Conservation (phyloP, 768 basidiomycete genomes). For the Naematelia encephala region DNA sequence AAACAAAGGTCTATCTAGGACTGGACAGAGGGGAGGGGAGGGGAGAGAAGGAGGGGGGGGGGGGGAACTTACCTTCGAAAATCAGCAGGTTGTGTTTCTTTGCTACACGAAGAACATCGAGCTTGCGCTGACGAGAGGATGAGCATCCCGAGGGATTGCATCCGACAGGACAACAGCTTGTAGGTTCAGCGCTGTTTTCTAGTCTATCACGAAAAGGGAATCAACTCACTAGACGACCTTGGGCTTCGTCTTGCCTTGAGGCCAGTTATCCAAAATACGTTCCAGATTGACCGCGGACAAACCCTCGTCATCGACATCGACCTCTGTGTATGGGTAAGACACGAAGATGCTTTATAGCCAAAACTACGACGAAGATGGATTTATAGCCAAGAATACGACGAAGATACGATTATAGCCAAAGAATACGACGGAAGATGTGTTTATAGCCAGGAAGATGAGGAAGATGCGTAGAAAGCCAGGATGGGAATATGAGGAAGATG, state of each 20-base stretch:
- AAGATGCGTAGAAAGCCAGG: background rate
- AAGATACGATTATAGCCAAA: no score
- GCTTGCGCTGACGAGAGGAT: constrained; percentile 66
- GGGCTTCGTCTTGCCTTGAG: constrained; percentile 65
- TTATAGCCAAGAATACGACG: no score
- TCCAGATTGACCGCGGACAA: constrained; percentile 63
- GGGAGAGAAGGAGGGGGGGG: constrained; percentile 1
- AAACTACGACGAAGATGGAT: no score
- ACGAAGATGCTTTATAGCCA: no score
- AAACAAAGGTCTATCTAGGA: no score
- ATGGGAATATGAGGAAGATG: background rate
- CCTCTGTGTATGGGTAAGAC: constrained; percentile 56
- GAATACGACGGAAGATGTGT: no score
- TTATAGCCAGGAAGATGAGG: no score
- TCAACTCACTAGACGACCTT: constrained; percentile 71
- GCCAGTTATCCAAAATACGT: constrained; percentile 70
- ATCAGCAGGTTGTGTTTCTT: constrained; percentile 73
- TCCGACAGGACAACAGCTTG: constrained; percentile 56
- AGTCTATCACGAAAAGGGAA: background rate
- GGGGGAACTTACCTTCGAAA: constrained; percentile 65
- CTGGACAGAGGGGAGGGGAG: background rate
- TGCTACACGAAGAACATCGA: constrained; percentile 64
- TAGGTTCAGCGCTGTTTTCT: background rate
- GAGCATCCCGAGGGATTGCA: constrained; percentile 85
- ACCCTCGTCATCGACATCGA: constrained; percentile 72